Conservation (phyloP, 257 asterid species). For the Jacaranda mimosifolia region DNA sequence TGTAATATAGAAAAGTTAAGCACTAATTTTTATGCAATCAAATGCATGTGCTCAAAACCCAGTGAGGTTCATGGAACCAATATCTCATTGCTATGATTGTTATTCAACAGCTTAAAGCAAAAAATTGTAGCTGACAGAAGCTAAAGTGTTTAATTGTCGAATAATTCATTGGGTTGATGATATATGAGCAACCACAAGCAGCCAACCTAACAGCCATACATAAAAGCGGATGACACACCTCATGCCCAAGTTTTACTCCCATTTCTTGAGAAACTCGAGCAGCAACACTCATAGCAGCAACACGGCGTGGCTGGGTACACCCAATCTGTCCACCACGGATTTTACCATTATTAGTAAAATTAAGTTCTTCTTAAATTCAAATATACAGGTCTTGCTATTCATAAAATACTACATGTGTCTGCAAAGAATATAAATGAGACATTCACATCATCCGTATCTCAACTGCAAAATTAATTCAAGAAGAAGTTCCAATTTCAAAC, state of each 20-base stretch:
- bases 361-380: constrained; percentile 17
- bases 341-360: constrained; percentile 18
- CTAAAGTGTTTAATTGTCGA: not conserved
- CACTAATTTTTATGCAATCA: not conserved
- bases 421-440: constrained; percentile 8
- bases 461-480: not conserved
- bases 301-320: constrained; percentile 98
- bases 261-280: constrained; percentile 98
- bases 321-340: constrained; percentile 66
- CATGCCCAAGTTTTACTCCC: constrained; percentile 99
- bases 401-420: not conserved
- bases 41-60: not conserved
- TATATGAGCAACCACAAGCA: constrained; percentile 3
- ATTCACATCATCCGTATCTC: constrained; percentile 13
- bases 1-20: too few relatives aligned
- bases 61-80: constrained; percentile 16
- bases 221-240: constrained; percentile 57
- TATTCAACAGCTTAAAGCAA: constrained; percentile 15
- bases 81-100: not conserved
- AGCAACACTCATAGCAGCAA: constrained; percentile 99
- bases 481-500: not conserved
- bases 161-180: not conserved
- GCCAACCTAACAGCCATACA: constrained; percentile 27
- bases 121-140: constrained; percentile 10
- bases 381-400: not conserved